phyloP scores from a whole-genome alignment of 805 yeast genomes.

The Komagataella phaffii region DNA sequence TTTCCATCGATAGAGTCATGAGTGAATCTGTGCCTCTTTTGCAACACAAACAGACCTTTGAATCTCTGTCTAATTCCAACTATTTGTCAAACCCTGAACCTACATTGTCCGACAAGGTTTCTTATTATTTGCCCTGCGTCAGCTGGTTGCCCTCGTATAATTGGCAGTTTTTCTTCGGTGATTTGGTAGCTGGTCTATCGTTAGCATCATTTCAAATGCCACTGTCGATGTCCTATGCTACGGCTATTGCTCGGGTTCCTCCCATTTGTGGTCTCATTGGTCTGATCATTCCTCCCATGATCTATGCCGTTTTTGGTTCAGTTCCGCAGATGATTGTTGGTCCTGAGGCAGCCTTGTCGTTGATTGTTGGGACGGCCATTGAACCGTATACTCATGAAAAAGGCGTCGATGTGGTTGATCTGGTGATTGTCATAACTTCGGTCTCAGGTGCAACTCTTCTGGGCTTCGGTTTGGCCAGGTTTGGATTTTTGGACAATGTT shows the following conservation, averaged over 20 bases:
- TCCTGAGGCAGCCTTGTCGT: constrained; percentile 80
- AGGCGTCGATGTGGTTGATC: constrained; percentile 30
- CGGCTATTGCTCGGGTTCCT: constrained; percentile 73
- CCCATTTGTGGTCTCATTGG: constrained; percentile 71
- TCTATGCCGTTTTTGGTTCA: constrained; percentile 68
- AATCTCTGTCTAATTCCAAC: neutral
- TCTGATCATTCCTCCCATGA: constrained; percentile 63
- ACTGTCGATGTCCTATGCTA: constrained; percentile 67
- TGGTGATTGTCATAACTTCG: constrained; percentile 58
- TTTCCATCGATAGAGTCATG: neutral
- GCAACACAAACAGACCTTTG: neutral
- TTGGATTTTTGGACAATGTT: constrained; percentile 77
- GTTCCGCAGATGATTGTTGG: constrained; percentile 88
- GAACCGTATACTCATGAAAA: constrained; percentile 36
- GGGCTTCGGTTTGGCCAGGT: constrained; percentile 65
- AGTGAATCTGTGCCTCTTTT: neutral
- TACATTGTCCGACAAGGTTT: constrained; percentile 16
- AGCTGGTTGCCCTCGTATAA: constrained; percentile 53
- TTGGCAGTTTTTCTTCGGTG: constrained; percentile 30
- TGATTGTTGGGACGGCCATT: constrained; percentile 71
- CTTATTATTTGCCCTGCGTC: constrained; percentile 55
- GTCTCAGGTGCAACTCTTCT: constrained; percentile 63
- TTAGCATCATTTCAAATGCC: constrained; percentile 90
- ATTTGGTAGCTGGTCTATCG: constrained; percentile 73
- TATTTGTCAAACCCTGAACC: neutral